Conservation (phyloP, 352 stramenopile species). For the Globisporangium emineosum region DNA sequence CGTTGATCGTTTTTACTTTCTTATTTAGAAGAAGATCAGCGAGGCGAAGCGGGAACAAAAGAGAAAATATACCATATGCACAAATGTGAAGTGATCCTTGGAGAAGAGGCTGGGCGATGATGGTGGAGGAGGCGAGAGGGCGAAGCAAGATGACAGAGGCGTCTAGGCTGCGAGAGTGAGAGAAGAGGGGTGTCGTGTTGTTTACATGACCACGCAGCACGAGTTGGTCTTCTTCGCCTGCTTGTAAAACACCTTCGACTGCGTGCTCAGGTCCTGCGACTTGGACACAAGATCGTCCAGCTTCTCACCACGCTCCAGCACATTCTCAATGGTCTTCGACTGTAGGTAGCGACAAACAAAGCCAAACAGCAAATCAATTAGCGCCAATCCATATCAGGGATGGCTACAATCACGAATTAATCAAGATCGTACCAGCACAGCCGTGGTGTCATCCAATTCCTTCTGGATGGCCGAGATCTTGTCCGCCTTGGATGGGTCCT, state of each 20-base stretch:
- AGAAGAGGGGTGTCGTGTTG: neutral
- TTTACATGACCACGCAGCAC: slow-evolving; percentile 95
- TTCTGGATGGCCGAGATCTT: slow-evolving; percentile 99
- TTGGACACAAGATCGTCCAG: slow-evolving; percentile 99
- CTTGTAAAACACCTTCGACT: slow-evolving; percentile 99
- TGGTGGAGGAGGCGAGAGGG: neutral
- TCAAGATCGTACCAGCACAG: slow-evolving; percentile 84
- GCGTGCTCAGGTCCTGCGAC: slow-evolving; percentile 96
- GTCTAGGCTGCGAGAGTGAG: slow-evolving; percentile 2
- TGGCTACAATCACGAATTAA: neutral
- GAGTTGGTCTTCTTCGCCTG: slow-evolving; percentile 99
- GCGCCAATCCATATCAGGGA: neutral
- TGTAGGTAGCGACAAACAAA: slow-evolving; percentile 11
- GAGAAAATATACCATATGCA: slow-evolving; percentile 39
- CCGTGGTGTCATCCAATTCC: slow-evolving; percentile 98
- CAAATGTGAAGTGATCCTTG: slow-evolving; percentile 17
- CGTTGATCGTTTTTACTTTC: slow-evolving; percentile 11
- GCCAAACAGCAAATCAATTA: slow-evolving; percentile 6
- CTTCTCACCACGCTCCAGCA: slow-evolving; percentile 98
- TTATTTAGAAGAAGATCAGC: slow-evolving; percentile 6
- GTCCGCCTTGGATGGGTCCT: slow-evolving; percentile 97
- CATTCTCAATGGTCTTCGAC: slow-evolving; percentile 99
- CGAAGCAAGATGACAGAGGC: slow-evolving; percentile 2
- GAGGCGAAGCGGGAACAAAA: slow-evolving; percentile 7
- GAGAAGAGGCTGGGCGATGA: neutral